Base-by-base conservation (phyloP, 257 asterid species). In the Jasminum sambac region DNA sequence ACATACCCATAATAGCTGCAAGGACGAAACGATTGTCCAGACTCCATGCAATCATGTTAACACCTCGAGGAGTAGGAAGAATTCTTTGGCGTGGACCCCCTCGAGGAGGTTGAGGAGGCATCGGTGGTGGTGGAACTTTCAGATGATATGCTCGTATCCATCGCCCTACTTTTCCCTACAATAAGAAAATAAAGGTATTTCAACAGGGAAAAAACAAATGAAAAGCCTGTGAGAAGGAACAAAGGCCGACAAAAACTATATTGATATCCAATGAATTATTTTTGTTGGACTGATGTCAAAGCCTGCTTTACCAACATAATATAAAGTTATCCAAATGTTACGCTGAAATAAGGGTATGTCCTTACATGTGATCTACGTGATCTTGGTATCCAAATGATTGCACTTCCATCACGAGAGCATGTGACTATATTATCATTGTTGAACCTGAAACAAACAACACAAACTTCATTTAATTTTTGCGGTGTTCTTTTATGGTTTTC, bases 61-160 rank as follows among this genome's bases (percentile, higher is more conserved):
- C 99, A 72, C 99, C 99, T 68, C 99, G 97, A 57, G 99, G 98
- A 57, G 99, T 87, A 67, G 99, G 99, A 84, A 92, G 90, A 75
- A 92, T 77, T 84, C 99, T 90, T 77, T 91, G 97, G 67, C 99
- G 99, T 59, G 99, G 99, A 68, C 99, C 99, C 38, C 99, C 99
- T 76, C 97, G 82, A 52, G 97, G 92, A 8, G 95, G 97, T 83
- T 95, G 99, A 80, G 99, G 98, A 17, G 94, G 92, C 94, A 90
- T 83, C 14, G 98, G 98, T 39, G 99, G 98, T 38, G 98, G 97
- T 62, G 99, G 99, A 79, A 95, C 99, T 83, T 92, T 95, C 77
- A 95, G 84, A 86, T 95, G 99, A 81, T 95, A 95, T 25, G 99
- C 98, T 72, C 92, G 82, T 67, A 82, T 81, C 99, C 99, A 95